Evolutionary conservation across 2,329 filamentous ascomycete species (phyloP).

Genomic region (Penicillium italicum): DNA sequence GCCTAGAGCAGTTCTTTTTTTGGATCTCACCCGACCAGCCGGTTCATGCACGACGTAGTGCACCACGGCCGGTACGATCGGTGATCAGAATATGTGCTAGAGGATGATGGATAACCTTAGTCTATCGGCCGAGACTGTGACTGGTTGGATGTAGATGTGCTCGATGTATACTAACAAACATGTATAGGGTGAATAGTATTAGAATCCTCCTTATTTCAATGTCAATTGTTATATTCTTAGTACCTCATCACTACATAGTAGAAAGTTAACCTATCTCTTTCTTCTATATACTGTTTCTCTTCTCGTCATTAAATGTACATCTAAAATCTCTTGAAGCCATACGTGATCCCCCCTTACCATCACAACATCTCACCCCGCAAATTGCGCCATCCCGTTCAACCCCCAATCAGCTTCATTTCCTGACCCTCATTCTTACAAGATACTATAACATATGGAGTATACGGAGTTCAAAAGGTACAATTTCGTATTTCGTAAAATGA

Average conservation of each 20-base stretch:
- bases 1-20: neutral
- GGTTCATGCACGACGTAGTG: neutral
- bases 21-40: neutral
- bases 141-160: too few species aligned
- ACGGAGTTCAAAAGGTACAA: too few species aligned
- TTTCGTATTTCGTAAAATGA: conserved; percentile 1
- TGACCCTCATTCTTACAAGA: too few species aligned
- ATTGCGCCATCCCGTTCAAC: conserved; percentile 31
- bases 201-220: neutral
- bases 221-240: neutral
- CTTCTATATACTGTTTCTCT: neutral
- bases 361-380: conserved; percentile 27
- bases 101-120: neutral
- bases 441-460: too few species aligned
- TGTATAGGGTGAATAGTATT: neutral
- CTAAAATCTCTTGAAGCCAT: neutral
- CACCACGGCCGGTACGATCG: neutral
- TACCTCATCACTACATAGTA: neutral
- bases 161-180: too few species aligned
- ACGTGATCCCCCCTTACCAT: conserved; percentile 14
- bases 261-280: too few species aligned
- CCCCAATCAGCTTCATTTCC: conserved; percentile 16
- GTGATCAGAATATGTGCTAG: neutral
- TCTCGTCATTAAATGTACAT: neutral
- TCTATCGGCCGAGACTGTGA: conserved; percentile 1